Conservation (phyloP, 352 stramenopile genomes). For the Peronosclerospora sorghi region DNA sequence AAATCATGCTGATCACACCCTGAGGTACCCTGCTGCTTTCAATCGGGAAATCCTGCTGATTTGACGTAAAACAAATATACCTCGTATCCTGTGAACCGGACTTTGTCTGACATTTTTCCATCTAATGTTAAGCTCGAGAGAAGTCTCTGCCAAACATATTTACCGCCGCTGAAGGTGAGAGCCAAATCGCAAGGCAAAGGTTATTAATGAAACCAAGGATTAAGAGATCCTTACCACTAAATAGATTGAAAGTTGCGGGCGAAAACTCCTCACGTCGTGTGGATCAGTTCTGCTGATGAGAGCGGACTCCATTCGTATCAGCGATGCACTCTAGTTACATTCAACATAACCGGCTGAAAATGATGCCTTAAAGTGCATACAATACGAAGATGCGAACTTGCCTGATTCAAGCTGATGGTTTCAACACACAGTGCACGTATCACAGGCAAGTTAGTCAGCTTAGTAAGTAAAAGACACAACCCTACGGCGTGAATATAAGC, state of each 20-base stretch:
- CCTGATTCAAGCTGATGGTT: constrained; percentile 65
- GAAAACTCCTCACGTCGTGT: constrained; percentile 38
- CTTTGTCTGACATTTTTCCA: constrained; percentile 42
- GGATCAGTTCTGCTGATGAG: constrained; percentile 39
- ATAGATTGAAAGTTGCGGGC: constrained; percentile 58
- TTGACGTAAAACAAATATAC: no score
- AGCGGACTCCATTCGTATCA: constrained; percentile 58
- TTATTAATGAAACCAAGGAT: no score
- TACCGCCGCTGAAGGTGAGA: neutral
- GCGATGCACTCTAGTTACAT: constrained; percentile 32
- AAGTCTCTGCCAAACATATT: constrained; percentile 31
- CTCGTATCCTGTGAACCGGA: no score
- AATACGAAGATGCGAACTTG: constrained; percentile 9
- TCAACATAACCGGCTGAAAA: neutral
- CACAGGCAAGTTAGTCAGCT: constrained; percentile 34
- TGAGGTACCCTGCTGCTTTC: no score
- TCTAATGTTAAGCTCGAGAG: constrained; percentile 42
- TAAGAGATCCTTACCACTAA: constrained; percentile 39
- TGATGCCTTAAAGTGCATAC: neutral
- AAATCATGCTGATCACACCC: no score
- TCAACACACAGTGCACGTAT: constrained; percentile 42
- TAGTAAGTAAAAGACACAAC: constrained; percentile 48
- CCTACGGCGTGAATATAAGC: constrained; percentile 59
- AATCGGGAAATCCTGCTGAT: no score
- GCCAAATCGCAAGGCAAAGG: neutral